phyloP scores from a whole-genome alignment of 164 flowering plant genomes.

The Tinospora cordifolia region DNA sequence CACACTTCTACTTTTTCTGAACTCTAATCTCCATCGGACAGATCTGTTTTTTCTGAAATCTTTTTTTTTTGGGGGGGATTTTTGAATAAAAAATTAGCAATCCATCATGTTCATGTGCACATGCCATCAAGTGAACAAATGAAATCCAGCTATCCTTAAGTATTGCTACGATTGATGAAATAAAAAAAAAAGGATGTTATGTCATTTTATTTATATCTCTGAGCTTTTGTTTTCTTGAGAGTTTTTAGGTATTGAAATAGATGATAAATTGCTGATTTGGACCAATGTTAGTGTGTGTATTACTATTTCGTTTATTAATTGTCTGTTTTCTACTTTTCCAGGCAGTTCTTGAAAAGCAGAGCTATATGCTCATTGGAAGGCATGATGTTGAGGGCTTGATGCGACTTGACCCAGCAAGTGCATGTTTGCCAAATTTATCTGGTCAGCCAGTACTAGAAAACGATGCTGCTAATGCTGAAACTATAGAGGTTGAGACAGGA shows the following conservation, averaged over 20 bases:
- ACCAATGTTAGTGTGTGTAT: neutral
- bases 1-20: neutral
- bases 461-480: constrained; percentile 47
- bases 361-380: constrained; percentile 97
- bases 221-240: neutral
- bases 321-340: constrained; percentile 26
- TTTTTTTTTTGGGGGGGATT: neutral
- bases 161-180: neutral
- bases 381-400: constrained; percentile 87
- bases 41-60: neutral
- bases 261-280: neutral
- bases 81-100: neutral
- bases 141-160: neutral
- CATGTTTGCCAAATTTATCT: constrained; percentile 51
- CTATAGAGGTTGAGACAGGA: constrained; percentile 54
- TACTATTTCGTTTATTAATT: constrained; percentile 1
- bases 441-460: constrained; percentile 35
- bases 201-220: neutral
- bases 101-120: neutral
- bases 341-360: constrained; percentile 99
- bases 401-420: constrained; percentile 81
- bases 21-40: neutral
- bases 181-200: neutral
- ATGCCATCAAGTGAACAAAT: neutral
- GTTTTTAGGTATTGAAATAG: neutral